Conservation (phyloP, 768 basidiomycete species). For the Mrakia gelida region DNA sequence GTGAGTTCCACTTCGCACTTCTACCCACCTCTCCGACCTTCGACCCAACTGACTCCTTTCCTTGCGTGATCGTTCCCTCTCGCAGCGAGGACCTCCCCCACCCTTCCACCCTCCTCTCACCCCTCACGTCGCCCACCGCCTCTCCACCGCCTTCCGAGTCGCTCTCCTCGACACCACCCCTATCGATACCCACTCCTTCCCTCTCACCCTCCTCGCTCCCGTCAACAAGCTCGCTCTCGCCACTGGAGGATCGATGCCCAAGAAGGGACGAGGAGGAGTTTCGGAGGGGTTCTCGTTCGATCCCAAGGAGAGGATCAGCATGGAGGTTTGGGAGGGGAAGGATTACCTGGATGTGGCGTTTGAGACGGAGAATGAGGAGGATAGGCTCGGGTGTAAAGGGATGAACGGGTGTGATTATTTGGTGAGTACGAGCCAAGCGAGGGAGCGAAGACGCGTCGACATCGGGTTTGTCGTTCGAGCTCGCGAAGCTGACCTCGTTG, state of each 20-base stretch:
- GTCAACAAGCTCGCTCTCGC: constrained; percentile 10
- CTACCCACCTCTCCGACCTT: not conserved
- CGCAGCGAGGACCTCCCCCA: constrained; percentile 18
- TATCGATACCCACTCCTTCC: constrained; percentile 25
- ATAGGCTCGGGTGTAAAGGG: constrained; percentile 1
- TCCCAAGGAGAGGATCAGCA: constrained; percentile 15
- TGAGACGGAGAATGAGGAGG: not conserved
- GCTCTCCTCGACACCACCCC: constrained; percentile 21
- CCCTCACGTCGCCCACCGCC: constrained; percentile 5
- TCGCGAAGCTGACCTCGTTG: not conserved
- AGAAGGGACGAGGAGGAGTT: not conserved
- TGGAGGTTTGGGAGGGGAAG: constrained; percentile 12
- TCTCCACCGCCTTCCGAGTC: constrained; percentile 19
- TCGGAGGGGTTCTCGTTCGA: constrained; percentile 11
- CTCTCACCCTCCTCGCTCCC: constrained; percentile 18
- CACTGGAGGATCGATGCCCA: not conserved
- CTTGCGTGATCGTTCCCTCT: too few relatives aligned
- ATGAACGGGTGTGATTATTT: constrained; percentile 21
- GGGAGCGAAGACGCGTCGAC: not conserved
- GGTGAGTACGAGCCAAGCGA: not conserved
- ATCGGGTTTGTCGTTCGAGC: not conserved
- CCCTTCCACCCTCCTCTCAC: constrained; percentile 23
- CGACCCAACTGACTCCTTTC: not conserved
- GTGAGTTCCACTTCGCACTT: not conserved
- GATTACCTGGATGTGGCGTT: constrained; percentile 26